A percentile compares a stretch with the other conserved stretches of the same genome.
phyloP scores from a whole-genome alignment of 805 yeast genomes.

The Cyberlindnera galapagoensis region DNA sequence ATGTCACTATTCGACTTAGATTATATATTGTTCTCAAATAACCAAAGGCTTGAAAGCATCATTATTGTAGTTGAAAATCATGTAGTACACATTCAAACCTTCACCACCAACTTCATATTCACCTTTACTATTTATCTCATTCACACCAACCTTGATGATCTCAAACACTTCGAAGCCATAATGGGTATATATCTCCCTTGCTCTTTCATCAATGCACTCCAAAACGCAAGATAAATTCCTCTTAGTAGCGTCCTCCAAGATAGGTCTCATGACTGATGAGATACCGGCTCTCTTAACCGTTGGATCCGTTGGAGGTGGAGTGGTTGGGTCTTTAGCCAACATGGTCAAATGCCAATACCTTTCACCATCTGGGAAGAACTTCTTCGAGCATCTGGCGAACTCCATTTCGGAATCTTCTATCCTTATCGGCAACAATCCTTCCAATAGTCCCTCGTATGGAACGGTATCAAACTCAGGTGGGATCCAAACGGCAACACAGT shows the following conservation, averaged over 20 bases:
- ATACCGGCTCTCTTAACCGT: slow-evolving; percentile 10
- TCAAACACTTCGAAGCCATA: slow-evolving; percentile 16
- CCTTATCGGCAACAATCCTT: slow-evolving; percentile 6
- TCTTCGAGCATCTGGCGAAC: slow-evolving; percentile 5
- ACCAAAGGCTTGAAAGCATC: neutral
- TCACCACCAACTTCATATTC: slow-evolving; percentile 10
- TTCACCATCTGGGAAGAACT: slow-evolving; percentile 7
- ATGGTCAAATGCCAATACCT: slow-evolving; percentile 15
- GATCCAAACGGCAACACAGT: slow-evolving; percentile 19
- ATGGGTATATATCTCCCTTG: slow-evolving; percentile 14
- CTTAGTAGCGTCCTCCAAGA: slow-evolving; percentile 11
- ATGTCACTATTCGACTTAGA: too few species aligned
- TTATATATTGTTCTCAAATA: too few species aligned
- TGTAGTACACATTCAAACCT: slow-evolving; percentile 11
- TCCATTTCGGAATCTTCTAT: slow-evolving; percentile 7
- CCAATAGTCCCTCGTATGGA: slow-evolving; percentile 7
- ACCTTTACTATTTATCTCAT: slow-evolving; percentile 9
- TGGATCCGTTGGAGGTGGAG: neutral
- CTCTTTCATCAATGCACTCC: slow-evolving; percentile 16
- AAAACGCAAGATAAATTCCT: slow-evolving; percentile 14
- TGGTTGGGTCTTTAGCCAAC: slow-evolving; percentile 11
- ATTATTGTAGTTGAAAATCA: slow-evolving; percentile 13
- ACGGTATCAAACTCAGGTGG: slow-evolving; percentile 16
- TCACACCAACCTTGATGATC: slow-evolving; percentile 8
- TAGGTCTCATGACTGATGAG: slow-evolving; percentile 17